Percentiles rank a stretch among this genome's conserved stretches.
Evolutionary conservation across 2,329 filamentous ascomycete species (phyloP).

Genomic region (Fusarium siculi): DNA sequence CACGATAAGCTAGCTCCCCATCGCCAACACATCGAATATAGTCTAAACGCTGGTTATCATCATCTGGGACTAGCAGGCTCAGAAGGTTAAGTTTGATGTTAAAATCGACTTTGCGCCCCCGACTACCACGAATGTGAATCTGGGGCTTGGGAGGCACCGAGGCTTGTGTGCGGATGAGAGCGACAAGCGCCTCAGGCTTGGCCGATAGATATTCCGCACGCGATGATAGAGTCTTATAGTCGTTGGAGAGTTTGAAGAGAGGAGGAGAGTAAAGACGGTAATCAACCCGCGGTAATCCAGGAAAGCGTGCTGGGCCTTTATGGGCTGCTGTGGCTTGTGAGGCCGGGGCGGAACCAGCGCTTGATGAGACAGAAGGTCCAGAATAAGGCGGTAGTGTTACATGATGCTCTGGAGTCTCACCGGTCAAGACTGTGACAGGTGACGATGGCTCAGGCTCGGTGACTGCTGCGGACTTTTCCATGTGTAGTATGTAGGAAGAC

Average conservation of each 20-base stretch:
- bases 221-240: conserved; percentile 59
- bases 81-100: conserved; percentile 65
- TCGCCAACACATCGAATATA: conserved; percentile 63
- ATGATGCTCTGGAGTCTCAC: background rate
- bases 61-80: conserved; percentile 61
- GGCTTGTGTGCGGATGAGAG: conserved; percentile 60
- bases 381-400: conserved; percentile 39
- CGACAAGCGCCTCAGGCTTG: conserved; percentile 56
- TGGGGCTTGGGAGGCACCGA: conserved; percentile 66
- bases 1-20: conserved; percentile 63
- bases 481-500: background rate
- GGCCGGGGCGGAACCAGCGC: background rate
- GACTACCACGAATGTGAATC: conserved; percentile 60
- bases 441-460: background rate
- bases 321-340: background rate
- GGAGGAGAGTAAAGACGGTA: conserved; percentile 64
- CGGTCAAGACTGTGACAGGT: background rate
- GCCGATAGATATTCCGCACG: conserved; percentile 60
- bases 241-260: conserved; percentile 61
- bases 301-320: conserved; percentile 51
- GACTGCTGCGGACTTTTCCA: conserved; percentile 2
- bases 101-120: conserved; percentile 60
- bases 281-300: conserved; percentile 60
- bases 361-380: conserved; percentile 27
- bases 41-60: conserved; percentile 58